Conservation (phyloP, 2,329 filamentous ascomycete genomes). For the Fonsecaea monophora region DNA sequence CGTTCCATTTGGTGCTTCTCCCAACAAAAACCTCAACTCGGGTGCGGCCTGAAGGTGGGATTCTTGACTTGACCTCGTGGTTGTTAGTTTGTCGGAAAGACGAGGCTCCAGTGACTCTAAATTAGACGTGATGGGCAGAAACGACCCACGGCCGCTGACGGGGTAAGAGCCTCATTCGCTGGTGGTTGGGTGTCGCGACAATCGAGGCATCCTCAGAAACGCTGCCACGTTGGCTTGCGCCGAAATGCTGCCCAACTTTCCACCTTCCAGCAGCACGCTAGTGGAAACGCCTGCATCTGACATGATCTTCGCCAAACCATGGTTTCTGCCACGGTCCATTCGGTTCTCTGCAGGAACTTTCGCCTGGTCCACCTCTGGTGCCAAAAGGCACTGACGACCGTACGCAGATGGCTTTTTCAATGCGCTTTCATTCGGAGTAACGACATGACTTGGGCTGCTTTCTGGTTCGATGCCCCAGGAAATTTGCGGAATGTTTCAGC, state of each 20-base stretch:
- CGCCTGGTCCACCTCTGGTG: slow-evolving; percentile 10
- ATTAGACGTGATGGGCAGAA: slow-evolving; percentile 15
- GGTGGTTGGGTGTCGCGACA: slow-evolving; percentile 29
- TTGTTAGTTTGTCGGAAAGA: slow-evolving; percentile 21
- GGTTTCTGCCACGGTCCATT: slow-evolving; percentile 17
- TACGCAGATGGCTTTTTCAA: slow-evolving; percentile 23
- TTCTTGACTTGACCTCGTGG: slow-evolving; percentile 26
- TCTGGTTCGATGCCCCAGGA: slow-evolving; percentile 8
- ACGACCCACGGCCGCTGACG: slow-evolving; percentile 21
- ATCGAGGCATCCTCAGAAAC: slow-evolving; percentile 36
- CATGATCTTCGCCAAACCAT: slow-evolving; percentile 32
- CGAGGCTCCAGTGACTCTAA: slow-evolving; percentile 28
- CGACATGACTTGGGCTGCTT: background rate
- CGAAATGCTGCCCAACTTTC: slow-evolving; percentile 36
- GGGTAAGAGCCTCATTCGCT: slow-evolving; percentile 27
- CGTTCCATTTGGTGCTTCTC: slow-evolving; percentile 17
- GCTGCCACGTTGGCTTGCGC: slow-evolving; percentile 34
- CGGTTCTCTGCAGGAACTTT: slow-evolving; percentile 31
- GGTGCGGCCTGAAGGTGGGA: slow-evolving; percentile 13
- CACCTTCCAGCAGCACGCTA: slow-evolving; percentile 29
- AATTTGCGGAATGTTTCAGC: slow-evolving; percentile 24
- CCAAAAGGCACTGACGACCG: slow-evolving; percentile 5
- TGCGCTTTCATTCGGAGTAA: slow-evolving; percentile 19
- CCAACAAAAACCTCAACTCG: slow-evolving; percentile 26
- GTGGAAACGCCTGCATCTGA: slow-evolving; percentile 29